Base-by-base conservation (phyloP, 257 asterid species). In the Nyctanthes arbortristis region DNA sequence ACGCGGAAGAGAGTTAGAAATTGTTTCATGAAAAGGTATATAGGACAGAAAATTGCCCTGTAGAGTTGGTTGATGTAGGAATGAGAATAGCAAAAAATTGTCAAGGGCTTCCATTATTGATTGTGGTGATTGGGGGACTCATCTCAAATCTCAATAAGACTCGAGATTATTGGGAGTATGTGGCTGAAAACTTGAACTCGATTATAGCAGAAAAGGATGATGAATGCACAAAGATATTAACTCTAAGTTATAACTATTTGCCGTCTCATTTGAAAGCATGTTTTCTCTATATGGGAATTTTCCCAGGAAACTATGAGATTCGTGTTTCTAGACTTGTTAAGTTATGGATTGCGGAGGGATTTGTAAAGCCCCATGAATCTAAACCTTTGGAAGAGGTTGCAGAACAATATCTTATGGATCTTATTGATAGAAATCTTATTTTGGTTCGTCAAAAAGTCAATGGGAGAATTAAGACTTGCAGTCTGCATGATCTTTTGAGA, bases 321-420 rank as follows among this genome's bases (percentile, higher is more conserved):
- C 24, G 11, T n/a, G 72, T 62, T 13, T 28, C 63, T 11, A 43
- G n/a, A 14, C 64, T 77, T 2, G 27, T 57, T 29, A 61, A 30
- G 31, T 68, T 68, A 20, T 77, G 82, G 78, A 68, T 68, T 63
- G 70, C 75, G n/a, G 75, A 77, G 35, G 82, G 82, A 40, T 54
- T 77, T 57, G 36, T 77, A 27, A 67, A 33, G 18, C 22, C 28
- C 12, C 20, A 1, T 11, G 35, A 10, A 24, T 30, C 3, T 36
- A 70, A 78, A 13, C 35, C 24, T 70, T 49, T 69, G 49, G 82
- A 78, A 63, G 79, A 73, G 58, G 62, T 64, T 13, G 75, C 74
- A n/a, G 14, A 40, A 3, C 75, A 72, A 20, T 67, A 72, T 49
- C 22, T 67, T 25, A 68, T 24, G 13, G 71, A 72, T n/a, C n/a